Evolutionary conservation across 1,284 basidiomycete genomes (phyloP), one percentile per base, ranked within the genome.

Genomic region (Tylopilus orsonianus): DNA sequence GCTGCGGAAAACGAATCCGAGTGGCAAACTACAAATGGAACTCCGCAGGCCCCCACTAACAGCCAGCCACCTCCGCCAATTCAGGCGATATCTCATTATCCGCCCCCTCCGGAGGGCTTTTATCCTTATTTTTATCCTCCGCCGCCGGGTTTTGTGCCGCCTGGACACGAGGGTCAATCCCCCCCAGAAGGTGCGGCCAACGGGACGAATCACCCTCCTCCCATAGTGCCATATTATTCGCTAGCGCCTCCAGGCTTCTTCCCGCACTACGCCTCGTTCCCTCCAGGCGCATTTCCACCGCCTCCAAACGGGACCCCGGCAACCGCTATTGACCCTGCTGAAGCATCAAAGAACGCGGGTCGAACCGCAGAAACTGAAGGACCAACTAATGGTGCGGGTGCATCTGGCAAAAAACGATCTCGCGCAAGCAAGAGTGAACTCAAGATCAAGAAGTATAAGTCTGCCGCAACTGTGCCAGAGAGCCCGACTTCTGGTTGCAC

Each of bases 61-160:
- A 50, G 66, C 19, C 56, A 71, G 22, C 59, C 73, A 37, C 49
- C 73, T 22, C 53, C 72, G 26, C 49, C 73, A 29, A 59, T 77
- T 44, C 68, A 71, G 27, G 56, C 73, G 23, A 66, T 72, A 38
- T 59, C 65, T 46, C 75, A 71, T 50, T 71, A 70, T 36, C 61
- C 67, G 8, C 59, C 66, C 3, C 55, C 69, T 1, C 72, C 76
- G 2, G 70, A 75, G 9, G 81, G 82, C 2, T 82, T 77, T 55
- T 80, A 79, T 63, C 78, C 75, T 2, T 73, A 80, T 49, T 80
- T 76, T 54, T 80, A 79, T 54, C 75, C 76, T 5, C 57, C 63
- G 3, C 75, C 75, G 1, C 71, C 71, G 8, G 71, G 68, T 8
- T 64, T 67, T 67, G 67, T 72, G 44, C 62, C 68, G 4, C 67